Evolutionary conservation across 257 asterid genomes (phyloP), one percentile per base, ranked within the genome.

Genomic region (Osmanthus fragrans): DNA sequence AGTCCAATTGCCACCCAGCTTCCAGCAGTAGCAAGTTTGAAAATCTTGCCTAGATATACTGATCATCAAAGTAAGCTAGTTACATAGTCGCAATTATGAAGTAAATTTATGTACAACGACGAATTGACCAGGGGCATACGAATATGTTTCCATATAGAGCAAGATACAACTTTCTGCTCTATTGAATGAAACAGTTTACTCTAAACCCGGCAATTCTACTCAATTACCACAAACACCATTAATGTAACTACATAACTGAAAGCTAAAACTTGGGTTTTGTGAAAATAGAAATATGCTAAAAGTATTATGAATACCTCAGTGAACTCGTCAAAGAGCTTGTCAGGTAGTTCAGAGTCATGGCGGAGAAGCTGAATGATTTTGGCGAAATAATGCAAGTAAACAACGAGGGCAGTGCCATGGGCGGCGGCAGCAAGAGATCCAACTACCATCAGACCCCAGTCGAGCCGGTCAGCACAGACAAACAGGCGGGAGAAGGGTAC

Each of bases 341-440:
- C 92, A 71, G 82, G 54, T 6, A 80, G 36, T 21, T 84, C 86
- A 0, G 84, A 33, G 51, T 71, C 72, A 13, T 83, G 83, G 40
- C 91, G 77, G 2, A 95, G 93, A 78, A 93, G 76, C 73, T 93
- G 89, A 67, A 93, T 85, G 75, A 95, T 90, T 80, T 93, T 92
- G 4, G 97, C 97, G 54, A 95, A 95, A 79, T 91, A 95, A 90
- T 95, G 98, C 91, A 95, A 85, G 91, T 95, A 95, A 60, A 95
- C 93, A 49, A 95, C 98, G 23, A 95, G 88, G 2, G 98, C 98
- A 30, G 97, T 90, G 49, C 99, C 99, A 63, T 95, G 99, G 21
- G 96, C 97, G n/a, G 97, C 99, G 0, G 99, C 99, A 0, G 98
- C 99, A 18, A 93, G 34, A 37, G 99, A 91, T 82, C 99, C 99